These are phyloP conservation scores for Naumovozyma castellii DNA, from an alignment of 805 yeast species.

Conservation along the genomic window DNA sequence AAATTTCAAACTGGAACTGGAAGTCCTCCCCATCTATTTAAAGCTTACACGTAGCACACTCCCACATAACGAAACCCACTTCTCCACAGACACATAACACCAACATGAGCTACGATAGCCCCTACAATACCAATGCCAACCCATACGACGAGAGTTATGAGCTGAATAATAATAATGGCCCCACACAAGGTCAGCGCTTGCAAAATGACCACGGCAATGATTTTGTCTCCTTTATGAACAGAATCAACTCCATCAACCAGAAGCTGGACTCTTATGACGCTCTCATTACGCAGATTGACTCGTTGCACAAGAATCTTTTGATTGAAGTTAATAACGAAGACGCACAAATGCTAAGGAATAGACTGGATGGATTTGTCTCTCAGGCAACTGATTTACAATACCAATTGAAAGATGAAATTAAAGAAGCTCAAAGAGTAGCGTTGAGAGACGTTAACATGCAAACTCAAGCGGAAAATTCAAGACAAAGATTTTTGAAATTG, in stretches of 20 bases:
- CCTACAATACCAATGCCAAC: slow-evolving; percentile 19
- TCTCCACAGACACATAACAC: neutral
- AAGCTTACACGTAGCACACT: no score
- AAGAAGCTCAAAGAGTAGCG: slow-evolving; percentile 62
- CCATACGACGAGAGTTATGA: slow-evolving; percentile 11
- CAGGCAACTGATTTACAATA: slow-evolving; percentile 75
- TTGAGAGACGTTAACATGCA: slow-evolving; percentile 68
- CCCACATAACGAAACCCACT: neutral
- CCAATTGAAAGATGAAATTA: slow-evolving; percentile 65
- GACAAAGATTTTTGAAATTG: slow-evolving; percentile 73
- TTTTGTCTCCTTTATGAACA: slow-evolving; percentile 58
- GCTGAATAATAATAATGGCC: neutral
- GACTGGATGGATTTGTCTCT: slow-evolving; percentile 64
- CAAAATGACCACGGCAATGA: slow-evolving; percentile 30
- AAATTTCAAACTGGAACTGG: neutral
- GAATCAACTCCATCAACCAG: slow-evolving; percentile 57
- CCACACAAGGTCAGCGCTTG: slow-evolving; percentile 11
- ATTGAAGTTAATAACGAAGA: slow-evolving; percentile 66
- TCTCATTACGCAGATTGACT: slow-evolving; percentile 58
- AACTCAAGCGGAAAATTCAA: slow-evolving; percentile 83
- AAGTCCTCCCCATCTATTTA: no score
- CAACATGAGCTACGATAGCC: slow-evolving; percentile 28
- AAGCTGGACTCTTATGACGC: slow-evolving; percentile 62
- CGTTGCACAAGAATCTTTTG: slow-evolving; percentile 58
- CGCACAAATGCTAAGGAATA: slow-evolving; percentile 58